phyloP scores from a whole-genome alignment of 257 asterid genomes.

The Haberlea rhodopensis region DNA sequence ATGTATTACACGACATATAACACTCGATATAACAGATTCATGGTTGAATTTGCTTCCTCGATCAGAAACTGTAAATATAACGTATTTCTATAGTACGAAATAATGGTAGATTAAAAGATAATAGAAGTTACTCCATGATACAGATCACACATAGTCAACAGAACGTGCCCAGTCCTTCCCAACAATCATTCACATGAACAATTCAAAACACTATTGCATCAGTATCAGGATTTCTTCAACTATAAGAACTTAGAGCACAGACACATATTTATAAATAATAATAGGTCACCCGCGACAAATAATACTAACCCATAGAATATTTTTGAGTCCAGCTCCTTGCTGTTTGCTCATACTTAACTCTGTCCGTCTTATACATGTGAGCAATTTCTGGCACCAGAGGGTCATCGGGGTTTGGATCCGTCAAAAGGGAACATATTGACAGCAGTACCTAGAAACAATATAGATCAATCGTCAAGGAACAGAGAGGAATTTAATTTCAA shows the following conservation, averaged over 20 bases:
- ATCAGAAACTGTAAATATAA: neutral
- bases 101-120: neutral
- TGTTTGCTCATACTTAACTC: constrained; percentile 72
- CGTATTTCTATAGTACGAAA: neutral
- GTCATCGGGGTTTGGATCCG: constrained; percentile 87
- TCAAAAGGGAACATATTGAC: constrained; percentile 71
- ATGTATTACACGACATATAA: too few species aligned
- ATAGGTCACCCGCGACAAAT: neutral
- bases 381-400: constrained; percentile 89
- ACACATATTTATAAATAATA: constrained; percentile 16
- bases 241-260: too few species aligned
- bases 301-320: constrained; percentile 69
- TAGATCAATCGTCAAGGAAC: neutral
- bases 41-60: neutral
- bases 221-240: too few species aligned
- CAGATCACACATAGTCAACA: constrained; percentile 17
- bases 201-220: constrained; percentile 29
- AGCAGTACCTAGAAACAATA: constrained; percentile 57
- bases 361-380: constrained; percentile 84
- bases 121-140: neutral
- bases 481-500: neutral
- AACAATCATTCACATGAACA: constrained; percentile 33
- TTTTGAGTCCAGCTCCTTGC: constrained; percentile 94
- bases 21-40: neutral
- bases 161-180: constrained; percentile 17